A percentile compares a stretch with the other conserved stretches of the same genome.
phyloP scores from a whole-genome alignment of 768 basidiomycete genomes.

The Leccinum variicolor region DNA sequence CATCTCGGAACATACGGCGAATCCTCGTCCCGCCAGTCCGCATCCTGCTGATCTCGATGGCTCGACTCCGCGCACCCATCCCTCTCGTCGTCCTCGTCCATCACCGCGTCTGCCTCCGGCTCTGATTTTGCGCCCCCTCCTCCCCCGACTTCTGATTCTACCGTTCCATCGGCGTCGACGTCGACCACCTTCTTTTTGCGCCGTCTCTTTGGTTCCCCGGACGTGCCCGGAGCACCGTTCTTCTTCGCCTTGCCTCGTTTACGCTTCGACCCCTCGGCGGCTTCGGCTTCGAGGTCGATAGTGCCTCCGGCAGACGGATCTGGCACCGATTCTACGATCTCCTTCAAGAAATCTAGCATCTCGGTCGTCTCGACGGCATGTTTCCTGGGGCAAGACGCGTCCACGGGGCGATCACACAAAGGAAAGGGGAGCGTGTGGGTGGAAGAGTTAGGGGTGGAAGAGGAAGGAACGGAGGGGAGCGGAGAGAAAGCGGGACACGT shows the following conservation, averaged over 20 bases:
- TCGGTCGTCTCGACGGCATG: constrained; percentile 85
- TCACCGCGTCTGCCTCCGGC: constrained; percentile 33
- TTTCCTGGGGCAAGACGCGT: constrained; percentile 54
- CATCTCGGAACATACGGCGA: constrained; percentile 41
- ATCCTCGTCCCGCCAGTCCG: constrained; percentile 42
- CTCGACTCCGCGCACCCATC: constrained; percentile 36
- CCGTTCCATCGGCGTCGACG: constrained; percentile 32
- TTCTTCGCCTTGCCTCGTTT: constrained; percentile 55
- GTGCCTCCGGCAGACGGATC: constrained; percentile 87
- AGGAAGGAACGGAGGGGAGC: background rate
- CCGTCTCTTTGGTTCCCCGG: constrained; percentile 43
- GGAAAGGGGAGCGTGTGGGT: background rate
- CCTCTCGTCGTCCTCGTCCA: constrained; percentile 43
- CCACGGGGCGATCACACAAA: background rate
- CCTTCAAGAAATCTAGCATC: constrained; percentile 91
- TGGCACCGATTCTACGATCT: constrained; percentile 81
- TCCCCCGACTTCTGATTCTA: constrained; percentile 26
- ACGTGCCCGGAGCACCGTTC: constrained; percentile 34
- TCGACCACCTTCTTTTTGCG: constrained; percentile 44
- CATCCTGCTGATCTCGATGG: constrained; percentile 43
- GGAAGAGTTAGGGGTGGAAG: background rate
- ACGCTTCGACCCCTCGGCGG: constrained; percentile 50
- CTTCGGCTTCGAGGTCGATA: constrained; percentile 65
- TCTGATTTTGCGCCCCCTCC: constrained; percentile 37
- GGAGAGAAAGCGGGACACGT: constrained; percentile 33